phyloP scores from a whole-genome alignment of 164 flowering plant genomes.

The Vitis cinerea region DNA sequence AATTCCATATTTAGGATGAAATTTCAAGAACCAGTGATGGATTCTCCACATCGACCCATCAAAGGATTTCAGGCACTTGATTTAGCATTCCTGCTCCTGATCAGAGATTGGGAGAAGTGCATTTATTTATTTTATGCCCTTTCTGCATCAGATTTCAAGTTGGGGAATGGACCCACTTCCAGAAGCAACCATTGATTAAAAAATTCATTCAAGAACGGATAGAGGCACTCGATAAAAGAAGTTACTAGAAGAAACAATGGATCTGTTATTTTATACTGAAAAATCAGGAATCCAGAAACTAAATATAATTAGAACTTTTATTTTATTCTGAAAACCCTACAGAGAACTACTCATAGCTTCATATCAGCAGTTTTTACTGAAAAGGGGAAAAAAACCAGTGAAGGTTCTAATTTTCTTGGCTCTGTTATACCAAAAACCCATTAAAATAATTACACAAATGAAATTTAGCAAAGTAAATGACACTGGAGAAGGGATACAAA shows the following conservation, averaged over 20 bases:
- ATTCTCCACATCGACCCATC: background rate
- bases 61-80: background rate
- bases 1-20: background rate
- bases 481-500: background rate
- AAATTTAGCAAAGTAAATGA: too few species aligned
- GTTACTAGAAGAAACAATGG: background rate
- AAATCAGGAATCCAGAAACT: too few species aligned
- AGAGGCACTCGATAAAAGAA: background rate
- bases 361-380: too few species aligned
- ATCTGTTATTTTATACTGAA: too few species aligned
- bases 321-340: too few species aligned
- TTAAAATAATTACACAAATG: too few species aligned
- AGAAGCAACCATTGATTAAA: background rate
- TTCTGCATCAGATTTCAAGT: background rate
- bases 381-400: too few species aligned
- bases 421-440: too few species aligned
- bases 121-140: background rate
- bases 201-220: background rate
- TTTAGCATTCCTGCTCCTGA: background rate
- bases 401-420: too few species aligned
- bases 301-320: too few species aligned
- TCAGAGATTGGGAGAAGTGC: background rate
- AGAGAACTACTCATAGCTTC: too few species aligned
- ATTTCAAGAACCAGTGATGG: background rate
- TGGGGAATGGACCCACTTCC: slow-evolving; percentile 6